These are phyloP conservation scores for Grosmannia serpens DNA, from an alignment of 2,329 filamentous ascomycete genomes.

Conservation along the genomic window DNA sequence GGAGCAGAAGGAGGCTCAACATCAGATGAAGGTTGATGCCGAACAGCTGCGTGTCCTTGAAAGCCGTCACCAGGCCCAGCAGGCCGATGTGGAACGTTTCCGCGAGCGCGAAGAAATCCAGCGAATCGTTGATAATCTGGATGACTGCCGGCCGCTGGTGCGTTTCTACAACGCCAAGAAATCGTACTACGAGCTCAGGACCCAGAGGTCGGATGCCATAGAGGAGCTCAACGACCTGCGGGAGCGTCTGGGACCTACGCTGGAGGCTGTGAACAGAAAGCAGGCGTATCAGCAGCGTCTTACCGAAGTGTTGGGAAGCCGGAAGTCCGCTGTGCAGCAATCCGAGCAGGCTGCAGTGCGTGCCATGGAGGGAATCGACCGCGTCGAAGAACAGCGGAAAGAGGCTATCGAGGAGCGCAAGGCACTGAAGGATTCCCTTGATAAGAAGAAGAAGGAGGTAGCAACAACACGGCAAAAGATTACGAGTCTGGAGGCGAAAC, in stretches of 20 bases:
- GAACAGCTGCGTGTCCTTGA: conserved; percentile 58
- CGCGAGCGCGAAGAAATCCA: conserved; percentile 62
- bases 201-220: conserved; percentile 40
- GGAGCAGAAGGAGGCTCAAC: conserved; percentile 53
- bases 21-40: conserved; percentile 43
- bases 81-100: conserved; percentile 73
- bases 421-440: conserved; percentile 38
- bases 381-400: conserved; percentile 26
- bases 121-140: conserved; percentile 51
- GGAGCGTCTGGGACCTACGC: conserved; percentile 48
- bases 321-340: conserved; percentile 40
- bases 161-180: conserved; percentile 47
- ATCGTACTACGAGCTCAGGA: conserved; percentile 39
- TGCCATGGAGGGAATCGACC: conserved; percentile 28
- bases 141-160: conserved; percentile 53
- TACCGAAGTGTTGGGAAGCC: conserved; percentile 39
- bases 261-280: conserved; percentile 60
- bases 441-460: conserved; percentile 39
- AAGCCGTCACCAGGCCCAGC: conserved; percentile 59
- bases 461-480: conserved; percentile 44
- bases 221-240: conserved; percentile 49
- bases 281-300: conserved; percentile 52
- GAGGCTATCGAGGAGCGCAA: conserved; percentile 37
- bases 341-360: conserved; percentile 41
- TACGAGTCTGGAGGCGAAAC: conserved; percentile 48